A percentile compares a stretch with the other conserved stretches of the same genome.
These are phyloP conservation scores for Cryptococcus neoformans DNA, from an alignment of 1,284 basidiomycete genomes.

Conservation along the genomic window DNA sequence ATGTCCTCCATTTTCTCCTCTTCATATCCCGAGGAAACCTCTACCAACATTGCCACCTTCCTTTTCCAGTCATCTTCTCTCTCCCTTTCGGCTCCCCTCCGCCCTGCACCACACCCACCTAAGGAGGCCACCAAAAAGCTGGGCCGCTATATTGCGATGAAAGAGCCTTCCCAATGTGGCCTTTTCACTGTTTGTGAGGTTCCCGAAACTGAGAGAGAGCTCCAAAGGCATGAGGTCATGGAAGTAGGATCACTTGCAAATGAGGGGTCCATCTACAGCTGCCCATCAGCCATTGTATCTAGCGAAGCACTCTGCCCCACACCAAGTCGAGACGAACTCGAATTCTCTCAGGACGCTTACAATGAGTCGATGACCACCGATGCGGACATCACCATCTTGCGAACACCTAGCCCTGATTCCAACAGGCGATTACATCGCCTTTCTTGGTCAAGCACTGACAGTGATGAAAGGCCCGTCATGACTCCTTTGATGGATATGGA, in stretches of 20 bases:
- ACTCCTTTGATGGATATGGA: conserved; percentile 11
- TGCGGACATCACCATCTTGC: neutral
- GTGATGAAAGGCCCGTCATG: conserved; percentile 1
- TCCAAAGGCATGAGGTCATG: neutral
- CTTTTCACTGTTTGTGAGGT: conserved; percentile 37
- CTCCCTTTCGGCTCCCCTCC: too few species aligned
- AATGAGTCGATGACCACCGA: neutral
- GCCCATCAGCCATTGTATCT: neutral
- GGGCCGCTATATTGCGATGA: conserved; percentile 27
- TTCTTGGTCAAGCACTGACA: conserved; percentile 12
- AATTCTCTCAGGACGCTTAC: neutral
- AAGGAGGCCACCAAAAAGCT: conserved; percentile 22
- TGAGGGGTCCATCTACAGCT: neutral
- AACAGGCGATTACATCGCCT: conserved; percentile 1
- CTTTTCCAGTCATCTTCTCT: too few species aligned
- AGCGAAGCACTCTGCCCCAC: neutral
- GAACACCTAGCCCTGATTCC: neutral
- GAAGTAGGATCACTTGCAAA: neutral
- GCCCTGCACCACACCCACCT: conserved; percentile 22
- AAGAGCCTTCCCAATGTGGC: conserved; percentile 26
- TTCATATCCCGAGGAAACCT: too few species aligned
- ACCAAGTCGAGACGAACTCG: neutral
- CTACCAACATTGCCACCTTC: too few species aligned
- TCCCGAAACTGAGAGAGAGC: conserved; percentile 13
- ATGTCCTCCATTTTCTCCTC: too few species aligned